Evolutionary conservation across 169 alveolate genomes (phyloP), one percentile per base, ranked within the genome.

Genomic region (Plasmodium vivax): DNA sequence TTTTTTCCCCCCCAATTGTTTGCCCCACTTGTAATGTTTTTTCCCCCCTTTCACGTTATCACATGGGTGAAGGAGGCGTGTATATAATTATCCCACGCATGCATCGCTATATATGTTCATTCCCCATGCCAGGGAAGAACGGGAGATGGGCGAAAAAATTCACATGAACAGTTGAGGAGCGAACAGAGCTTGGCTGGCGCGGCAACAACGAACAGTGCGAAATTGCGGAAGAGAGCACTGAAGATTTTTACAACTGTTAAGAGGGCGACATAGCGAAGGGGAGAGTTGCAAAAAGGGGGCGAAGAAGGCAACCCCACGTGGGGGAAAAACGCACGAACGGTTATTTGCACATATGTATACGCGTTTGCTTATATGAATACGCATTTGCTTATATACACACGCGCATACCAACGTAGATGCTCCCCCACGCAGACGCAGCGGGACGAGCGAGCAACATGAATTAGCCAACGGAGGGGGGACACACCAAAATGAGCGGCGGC

Each of bases 401-500:
- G 27, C 47, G 74, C 54, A 71, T 83, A 32, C 41, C 43, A 6
- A 85, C 14, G 27, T 73, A 62, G 14, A 62, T 85, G 47, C 45
- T 68, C 79, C 47, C n/a, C 58, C 54, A 85, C 56, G 83, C 84
- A 10, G 38, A 19, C 38, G 58, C 9, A 72, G n/a, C n/a, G n/a
- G n/a, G 77, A 19, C 56, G 8, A 85, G 27, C 14, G 74, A 45
- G 34, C 74, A 32, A 41, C 54, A 54, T 74, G 19, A 87, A 27
- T 30, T 62, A 51, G 47, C 41, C 19, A 85, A 73, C 23, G 12
- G 8, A 30, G 6, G 16, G 54, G 19, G 23, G 34, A 56, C 27
- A 72, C 27, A 72, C 75, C 19, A 88, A 88, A 80, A 88, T 88
- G 94, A n/a, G 54, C 38, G 56, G 36, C 36, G 45, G 38, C 38